Evolutionary conservation across 2,329 filamentous ascomycete genomes (phyloP), one percentile per base, ranked within the genome.

Genomic region (Penicillium sp.): DNA sequence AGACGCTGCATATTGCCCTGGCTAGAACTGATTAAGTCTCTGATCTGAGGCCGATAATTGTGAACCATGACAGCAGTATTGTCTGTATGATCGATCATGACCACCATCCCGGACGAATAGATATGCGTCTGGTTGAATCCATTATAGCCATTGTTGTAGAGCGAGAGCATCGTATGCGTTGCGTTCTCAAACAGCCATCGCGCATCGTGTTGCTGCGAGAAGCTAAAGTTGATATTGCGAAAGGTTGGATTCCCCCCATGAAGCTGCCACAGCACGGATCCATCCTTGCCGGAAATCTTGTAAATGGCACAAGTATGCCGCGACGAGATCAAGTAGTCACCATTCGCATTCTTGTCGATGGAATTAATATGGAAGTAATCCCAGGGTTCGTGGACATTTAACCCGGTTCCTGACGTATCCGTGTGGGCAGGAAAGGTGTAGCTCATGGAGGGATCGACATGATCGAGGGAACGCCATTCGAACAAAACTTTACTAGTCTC

Each of bases 401-500:
- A 50, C 14, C 70, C 72, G 20, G 69, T 66, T n/a, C 72, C 71
- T 18, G 69, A 66, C 4, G 65, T 66, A 45, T 68, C 65, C 9
- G 65, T 67, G 18, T 65, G 62, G 15, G 56, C 57, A 4, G 71
- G 68, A 39, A 61, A 60, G 23, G 70, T 73, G 57, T 70, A 74
- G 34, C 65, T 68, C 25, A 63, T 57, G 2, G 64, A 64, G 1
- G 69, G 70, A 45, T 71, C 67, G 29, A 73, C 61, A 50, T 74
- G 70, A 44, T 73, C 69, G 22, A 72, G 58, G 14, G 68, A 69
- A 18, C 66, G 63, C 71, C 71, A 74, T 45, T 73, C 69, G 38
- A 74, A 74, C 3, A 73, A 27, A 17, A 73, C 61, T 37, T 60
- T 54, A 17, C 64, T 67, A 6, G 68, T 73, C 35, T 72, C 68